phyloP scores from a whole-genome alignment of 345 rosid genomes.

The Brassica rapa region DNA sequence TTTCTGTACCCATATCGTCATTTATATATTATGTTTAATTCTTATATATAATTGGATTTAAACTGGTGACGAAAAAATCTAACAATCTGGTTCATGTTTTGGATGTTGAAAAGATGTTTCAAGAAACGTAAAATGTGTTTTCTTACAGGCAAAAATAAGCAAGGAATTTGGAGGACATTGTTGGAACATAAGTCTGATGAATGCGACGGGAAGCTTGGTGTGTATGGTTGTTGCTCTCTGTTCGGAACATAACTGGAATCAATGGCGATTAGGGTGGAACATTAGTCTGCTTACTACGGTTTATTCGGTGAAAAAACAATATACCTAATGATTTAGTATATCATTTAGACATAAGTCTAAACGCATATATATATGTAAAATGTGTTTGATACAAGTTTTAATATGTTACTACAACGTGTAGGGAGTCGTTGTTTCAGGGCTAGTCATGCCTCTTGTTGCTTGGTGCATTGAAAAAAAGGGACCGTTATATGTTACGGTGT shows the following conservation, averaged over 20 bases:
- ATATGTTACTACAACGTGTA: not conserved
- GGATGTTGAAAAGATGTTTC: not conserved
- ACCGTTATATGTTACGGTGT: constrained; percentile 33
- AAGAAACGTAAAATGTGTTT: not conserved
- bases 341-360: not conserved
- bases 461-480: constrained; percentile 37
- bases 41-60: not conserved
- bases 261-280: constrained; percentile 41
- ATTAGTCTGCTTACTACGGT: constrained; percentile 26
- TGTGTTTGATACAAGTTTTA: not conserved
- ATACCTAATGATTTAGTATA: not conserved
- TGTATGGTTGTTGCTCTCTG: constrained; percentile 27
- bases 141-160: constrained; percentile 32
- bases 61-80: not conserved
- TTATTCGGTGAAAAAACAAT: constrained; percentile 28
- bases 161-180: constrained; percentile 31
- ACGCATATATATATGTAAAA: not conserved
- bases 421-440: constrained; percentile 38
- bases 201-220: constrained; percentile 26
- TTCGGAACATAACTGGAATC: constrained; percentile 22
- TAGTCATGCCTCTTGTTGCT: constrained; percentile 28
- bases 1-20: not conserved
- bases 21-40: not conserved
- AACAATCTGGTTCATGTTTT: not conserved
- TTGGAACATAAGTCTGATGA: constrained; percentile 38